Evolutionary conservation across 768 basidiomycete genomes (phyloP), one percentile per base, ranked within the genome.

Genomic region (Serendipita vermifera): DNA sequence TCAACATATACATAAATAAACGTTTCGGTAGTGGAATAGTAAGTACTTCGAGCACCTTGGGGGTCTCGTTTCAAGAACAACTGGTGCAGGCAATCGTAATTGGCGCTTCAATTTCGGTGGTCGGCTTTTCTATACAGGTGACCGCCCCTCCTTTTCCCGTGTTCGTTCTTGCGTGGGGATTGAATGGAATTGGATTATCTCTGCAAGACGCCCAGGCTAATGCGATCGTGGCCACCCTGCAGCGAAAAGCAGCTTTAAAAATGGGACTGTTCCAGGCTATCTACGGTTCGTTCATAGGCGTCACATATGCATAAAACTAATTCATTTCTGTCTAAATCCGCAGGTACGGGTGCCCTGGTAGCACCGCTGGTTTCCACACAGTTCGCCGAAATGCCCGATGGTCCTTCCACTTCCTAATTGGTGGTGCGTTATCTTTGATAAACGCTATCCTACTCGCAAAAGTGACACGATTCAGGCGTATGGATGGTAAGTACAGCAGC

Each of bases 321-420:
- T 35, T 27, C 15, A 13, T 15, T 5, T 51, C 22, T 41, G n/a
- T 60, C 62, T 59, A 3, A 41, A 59, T 24, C 64, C 64, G 58
- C 32, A 64, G 71, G 68, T 24, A 41, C 66, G 15, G 71, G 71
- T 11, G 71, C 70, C 0, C 64, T 71, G 31, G 59, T 66, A 33
- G 64, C 87, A 0, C 90, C 90, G 2, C 74, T 93, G 15, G 79
- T 83, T 0, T 76, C 89, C 0, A 93, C 91, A 0, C 85, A 88
- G 57, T 91, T 93, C 60, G 73, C 85, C 0, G 77, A 79, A 56
- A 62, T 77, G 24, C 66, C 60, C 74, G 70, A 32, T 90, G 88
- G 89, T 84, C 81, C 1, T 82, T 85, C 65, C 83, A 90, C 65
- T 92, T 81, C 62, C 72, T 90, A 5, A 70, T 70, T 1, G 86